A percentile compares a stretch with the other conserved stretches of the same genome.
Conservation (phyloP, 1,284 basidiomycete genomes). For the Ustilago nuda region DNA sequence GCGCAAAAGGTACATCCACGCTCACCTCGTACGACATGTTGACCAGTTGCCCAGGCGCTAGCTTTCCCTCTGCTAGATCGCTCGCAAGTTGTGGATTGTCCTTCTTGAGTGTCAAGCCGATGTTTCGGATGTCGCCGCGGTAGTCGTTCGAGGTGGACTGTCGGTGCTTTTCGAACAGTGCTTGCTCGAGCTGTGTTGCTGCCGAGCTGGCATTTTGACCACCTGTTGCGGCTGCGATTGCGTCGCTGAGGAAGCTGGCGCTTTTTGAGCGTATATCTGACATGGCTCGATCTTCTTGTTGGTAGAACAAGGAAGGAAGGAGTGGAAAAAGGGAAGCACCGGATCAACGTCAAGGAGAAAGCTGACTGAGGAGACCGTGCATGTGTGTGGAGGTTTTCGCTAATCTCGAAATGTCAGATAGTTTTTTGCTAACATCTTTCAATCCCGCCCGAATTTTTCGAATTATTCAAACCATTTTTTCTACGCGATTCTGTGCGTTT, state of each 20-base stretch:
- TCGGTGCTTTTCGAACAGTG: constrained; percentile 29
- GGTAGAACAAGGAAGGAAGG: not conserved
- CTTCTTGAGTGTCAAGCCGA: constrained; percentile 46
- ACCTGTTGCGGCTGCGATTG: constrained; percentile 30
- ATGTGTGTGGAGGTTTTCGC: constrained; percentile 22
- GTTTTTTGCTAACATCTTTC: too few relatives aligned
- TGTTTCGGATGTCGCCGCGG: constrained; percentile 36
- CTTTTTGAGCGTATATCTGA: constrained; percentile 43
- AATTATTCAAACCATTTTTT: not conserved
- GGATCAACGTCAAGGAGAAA: not conserved
- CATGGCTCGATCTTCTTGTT: constrained; percentile 12
- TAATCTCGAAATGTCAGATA: too few relatives aligned
- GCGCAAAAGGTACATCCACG: too few relatives aligned
- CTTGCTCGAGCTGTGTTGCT: constrained; percentile 38
- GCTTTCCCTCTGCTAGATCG: constrained; percentile 16
- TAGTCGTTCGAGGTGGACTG: constrained; percentile 47
- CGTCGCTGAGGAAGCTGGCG: constrained; percentile 34
- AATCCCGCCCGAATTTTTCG: not conserved
- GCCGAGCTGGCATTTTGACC: constrained; percentile 20
- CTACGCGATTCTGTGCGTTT: not conserved
- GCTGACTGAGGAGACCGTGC: constrained; percentile 35
- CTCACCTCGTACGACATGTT: constrained; percentile 39
- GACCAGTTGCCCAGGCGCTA: constrained; percentile 24
- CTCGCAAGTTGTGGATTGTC: constrained; percentile 42
- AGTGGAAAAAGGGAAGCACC: not conserved